phyloP scores from a whole-genome alignment of 2,329 filamentous ascomycete species.

The Pestalotiopsis sp. region DNA sequence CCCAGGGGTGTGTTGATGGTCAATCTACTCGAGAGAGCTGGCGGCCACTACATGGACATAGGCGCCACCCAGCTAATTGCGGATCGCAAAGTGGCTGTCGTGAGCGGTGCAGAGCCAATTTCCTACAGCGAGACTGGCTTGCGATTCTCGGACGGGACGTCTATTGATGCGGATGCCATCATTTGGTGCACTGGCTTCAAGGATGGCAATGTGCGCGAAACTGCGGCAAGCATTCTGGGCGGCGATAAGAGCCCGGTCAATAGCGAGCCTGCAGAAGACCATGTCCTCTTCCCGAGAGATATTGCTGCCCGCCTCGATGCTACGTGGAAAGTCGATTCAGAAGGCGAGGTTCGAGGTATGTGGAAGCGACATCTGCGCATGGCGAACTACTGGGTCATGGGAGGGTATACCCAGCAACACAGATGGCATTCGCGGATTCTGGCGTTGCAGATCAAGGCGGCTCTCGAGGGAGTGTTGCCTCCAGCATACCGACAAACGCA shows the following conservation, averaged over 20 bases:
- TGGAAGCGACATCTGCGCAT: slow-evolving; percentile 35
- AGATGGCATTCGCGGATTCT: slow-evolving; percentile 38
- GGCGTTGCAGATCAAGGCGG: slow-evolving; percentile 42
- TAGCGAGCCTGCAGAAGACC: background rate
- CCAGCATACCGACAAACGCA: slow-evolving; percentile 26
- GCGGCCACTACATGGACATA: slow-evolving; percentile 38
- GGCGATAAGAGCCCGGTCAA: background rate
- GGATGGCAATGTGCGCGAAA: slow-evolving; percentile 18
- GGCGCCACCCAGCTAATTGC: slow-evolving; percentile 32
- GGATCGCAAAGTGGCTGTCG: slow-evolving; percentile 28
- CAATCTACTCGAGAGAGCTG: slow-evolving; percentile 36
- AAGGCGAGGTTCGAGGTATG: slow-evolving; percentile 42
- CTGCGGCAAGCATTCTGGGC: background rate
- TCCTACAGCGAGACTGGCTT: slow-evolving; percentile 29
- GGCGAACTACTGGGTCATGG: slow-evolving; percentile 36
- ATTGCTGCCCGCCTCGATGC: slow-evolving; percentile 34
- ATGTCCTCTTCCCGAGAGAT: slow-evolving; percentile 23
- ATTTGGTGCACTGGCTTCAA: slow-evolving; percentile 38
- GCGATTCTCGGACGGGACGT: slow-evolving; percentile 29
- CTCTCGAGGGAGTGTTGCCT: slow-evolving; percentile 33
- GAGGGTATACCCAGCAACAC: slow-evolving; percentile 33
- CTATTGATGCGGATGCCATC: slow-evolving; percentile 31
- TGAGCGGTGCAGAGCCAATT: slow-evolving; percentile 26
- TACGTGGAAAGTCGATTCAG: slow-evolving; percentile 40
- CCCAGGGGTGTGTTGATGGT: slow-evolving; percentile 25